Evolutionary conservation across 495 filamentous ascomycete species (phyloP), one percentile per base, ranked within the genome.

Genomic region (Parathielavia appendiculata): DNA sequence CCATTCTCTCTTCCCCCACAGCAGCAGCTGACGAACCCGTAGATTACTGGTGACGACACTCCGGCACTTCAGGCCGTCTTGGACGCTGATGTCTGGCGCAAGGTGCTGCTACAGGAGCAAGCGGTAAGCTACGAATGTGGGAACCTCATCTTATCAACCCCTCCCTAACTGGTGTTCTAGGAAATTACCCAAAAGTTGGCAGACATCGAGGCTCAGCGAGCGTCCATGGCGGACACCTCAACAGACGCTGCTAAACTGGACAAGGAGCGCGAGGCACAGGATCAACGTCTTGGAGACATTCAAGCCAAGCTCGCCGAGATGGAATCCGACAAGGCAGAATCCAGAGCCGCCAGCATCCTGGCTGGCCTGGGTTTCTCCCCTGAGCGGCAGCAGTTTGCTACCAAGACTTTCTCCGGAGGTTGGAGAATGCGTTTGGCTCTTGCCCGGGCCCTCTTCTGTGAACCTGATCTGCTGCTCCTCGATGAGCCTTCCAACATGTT

Each of bases 401-500:
- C 93, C 43, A 96, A 89, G 79, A 97, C 92, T 17, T 99, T 99
- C 77, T 99, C 93, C 40, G 93, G 93, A 79, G 93, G 93, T 87
- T 99, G 93, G 93, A 84, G 93, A 73, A 99, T 99, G 93, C 85
- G 93, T 80, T 77, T 99, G 54, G 93, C 93, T 8, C 78, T 99
- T 41, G 93, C 93, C 7, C 81, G 93, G 79, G 93, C 93, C 11
- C 81, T 99, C 39, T 99, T 99, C 80, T 99, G 93, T 77, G 95
- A 99, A 71, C 93, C 93, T 36, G 93, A 99, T 75, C 76, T 99
- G 22, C 79, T 99, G 60, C 81, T 99, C 65, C 90, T 98, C 67
- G 93, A 98, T 75, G 92, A 98, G 83, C 93, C 93, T 69, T 97
- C 95, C 50, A 99, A 99, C 85, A 99, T 99, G 93, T 92, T 99